phyloP scores from a whole-genome alignment of 176 grass and related monocot species.

The Rhynchospora pubera region DNA sequence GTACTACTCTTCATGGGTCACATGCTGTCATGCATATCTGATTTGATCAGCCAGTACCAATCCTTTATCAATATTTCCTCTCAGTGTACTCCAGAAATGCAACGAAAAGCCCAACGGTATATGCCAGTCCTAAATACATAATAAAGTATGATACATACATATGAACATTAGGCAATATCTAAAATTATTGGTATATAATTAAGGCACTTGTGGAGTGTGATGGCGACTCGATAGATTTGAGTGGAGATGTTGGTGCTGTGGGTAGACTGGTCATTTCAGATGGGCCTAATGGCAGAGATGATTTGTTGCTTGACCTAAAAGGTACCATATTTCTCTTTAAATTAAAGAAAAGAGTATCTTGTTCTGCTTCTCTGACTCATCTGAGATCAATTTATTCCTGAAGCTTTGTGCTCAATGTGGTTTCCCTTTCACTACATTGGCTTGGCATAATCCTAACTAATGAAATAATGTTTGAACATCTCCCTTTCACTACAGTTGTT shows the following conservation, averaged over 20 bases:
- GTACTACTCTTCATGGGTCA: neutral
- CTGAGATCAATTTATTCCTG: neutral
- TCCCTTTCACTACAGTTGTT: no score
- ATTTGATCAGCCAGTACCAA: neutral
- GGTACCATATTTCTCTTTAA: conserved; percentile 31
- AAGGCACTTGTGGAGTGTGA: conserved; percentile 96
- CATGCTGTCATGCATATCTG: neutral
- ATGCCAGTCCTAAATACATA: neutral
- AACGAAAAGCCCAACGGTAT: neutral
- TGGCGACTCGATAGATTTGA: conserved; percentile 92
- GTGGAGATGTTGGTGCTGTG: conserved; percentile 88
- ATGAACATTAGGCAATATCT: conserved; percentile 4
- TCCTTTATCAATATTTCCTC: neutral
- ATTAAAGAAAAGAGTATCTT: neutral
- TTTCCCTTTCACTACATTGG: neutral
- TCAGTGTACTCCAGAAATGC: neutral
- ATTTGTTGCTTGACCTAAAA: conserved; percentile 91
- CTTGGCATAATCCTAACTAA: neutral
- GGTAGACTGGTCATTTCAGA: conserved; percentile 82
- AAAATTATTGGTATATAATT: conserved; percentile 23
- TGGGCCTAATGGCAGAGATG: conserved; percentile 47
- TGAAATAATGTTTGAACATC: neutral
- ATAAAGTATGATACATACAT: conserved; percentile 4
- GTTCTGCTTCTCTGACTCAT: neutral
- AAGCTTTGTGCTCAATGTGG: neutral